A percentile compares a stretch with the other conserved stretches of the same genome.
Conservation (phyloP, 495 filamentous ascomycete genomes). For the Penicillium taxi region DNA sequence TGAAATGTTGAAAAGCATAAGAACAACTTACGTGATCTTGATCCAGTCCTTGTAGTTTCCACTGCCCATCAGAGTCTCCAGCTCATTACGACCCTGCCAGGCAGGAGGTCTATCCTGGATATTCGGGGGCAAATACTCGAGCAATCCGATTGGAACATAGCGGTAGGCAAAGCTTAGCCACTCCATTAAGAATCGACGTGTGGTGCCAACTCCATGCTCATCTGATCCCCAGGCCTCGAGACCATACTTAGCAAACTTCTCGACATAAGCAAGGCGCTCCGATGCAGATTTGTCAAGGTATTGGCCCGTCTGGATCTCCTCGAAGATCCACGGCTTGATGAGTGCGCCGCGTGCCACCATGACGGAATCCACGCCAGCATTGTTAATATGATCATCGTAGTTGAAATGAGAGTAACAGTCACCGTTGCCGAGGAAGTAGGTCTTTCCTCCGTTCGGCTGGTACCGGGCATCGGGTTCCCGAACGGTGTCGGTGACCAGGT, state of each 20-base stretch:
- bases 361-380: conserved; percentile 72
- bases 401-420: conserved; percentile 91
- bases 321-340: conserved; percentile 96
- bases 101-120: conserved; percentile 82
- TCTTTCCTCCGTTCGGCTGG: conserved; percentile 51
- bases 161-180: conserved; percentile 88
- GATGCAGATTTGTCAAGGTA: conserved; percentile 89
- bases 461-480: conserved; percentile 62
- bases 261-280: conserved; percentile 77
- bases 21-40: conserved; percentile 75
- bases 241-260: conserved; percentile 83
- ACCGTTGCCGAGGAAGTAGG: conserved; percentile 93
- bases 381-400: conserved; percentile 69
- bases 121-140: conserved; percentile 78
- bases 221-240: conserved; percentile 92
- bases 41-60: conserved; percentile 95
- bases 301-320: conserved; percentile 85
- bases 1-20: neutral
- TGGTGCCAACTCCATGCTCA: conserved; percentile 83
- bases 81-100: conserved; percentile 73
- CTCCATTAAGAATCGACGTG: conserved; percentile 83
- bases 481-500: conserved; percentile 63
- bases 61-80: conserved; percentile 86
- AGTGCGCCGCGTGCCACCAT: conserved; percentile 90
- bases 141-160: conserved; percentile 81